phyloP scores from a whole-genome alignment of 495 filamentous ascomycete genomes.

The Jackrogersella minutella region DNA sequence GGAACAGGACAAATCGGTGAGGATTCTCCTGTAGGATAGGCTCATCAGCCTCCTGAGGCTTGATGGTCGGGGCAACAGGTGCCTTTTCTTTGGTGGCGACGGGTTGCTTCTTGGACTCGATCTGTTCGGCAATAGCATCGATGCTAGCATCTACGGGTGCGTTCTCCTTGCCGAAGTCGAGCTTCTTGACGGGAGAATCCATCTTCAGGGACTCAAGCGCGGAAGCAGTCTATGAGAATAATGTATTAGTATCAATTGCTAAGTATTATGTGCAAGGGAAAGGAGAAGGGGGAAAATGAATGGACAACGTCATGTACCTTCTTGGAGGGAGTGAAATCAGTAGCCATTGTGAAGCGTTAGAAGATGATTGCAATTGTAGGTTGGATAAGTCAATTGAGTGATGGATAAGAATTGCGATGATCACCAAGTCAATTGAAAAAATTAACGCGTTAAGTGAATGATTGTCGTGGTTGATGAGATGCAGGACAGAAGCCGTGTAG shows the following conservation, averaged over 20 bases:
- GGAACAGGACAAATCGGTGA: slow-evolving; percentile 95
- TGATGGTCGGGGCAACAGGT: slow-evolving; percentile 66
- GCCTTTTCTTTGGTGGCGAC: slow-evolving; percentile 59
- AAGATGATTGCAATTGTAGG: slow-evolving; percentile 16
- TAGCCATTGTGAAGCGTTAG: slow-evolving; percentile 62
- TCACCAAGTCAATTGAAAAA: slow-evolving; percentile 22
- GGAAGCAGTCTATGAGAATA: slow-evolving; percentile 72
- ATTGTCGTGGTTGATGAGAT: slow-evolving; percentile 31
- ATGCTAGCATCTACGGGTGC: slow-evolving; percentile 65
- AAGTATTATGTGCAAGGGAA: not conserved
- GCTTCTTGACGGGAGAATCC: slow-evolving; percentile 92
- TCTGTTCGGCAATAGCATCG: slow-evolving; percentile 62
- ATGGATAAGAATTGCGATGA: slow-evolving; percentile 15
- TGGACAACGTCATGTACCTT: slow-evolving; percentile 63
- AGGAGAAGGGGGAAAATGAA: not conserved
- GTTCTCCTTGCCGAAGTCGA: slow-evolving; percentile 92
- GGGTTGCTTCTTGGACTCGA: slow-evolving; percentile 58
- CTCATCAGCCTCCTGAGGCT: slow-evolving; percentile 79
- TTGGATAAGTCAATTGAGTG: not conserved
- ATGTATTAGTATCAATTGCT: slow-evolving; percentile 49
- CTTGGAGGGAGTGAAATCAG: slow-evolving; percentile 84
- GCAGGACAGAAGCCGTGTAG: slow-evolving; percentile 31
- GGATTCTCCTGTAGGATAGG: slow-evolving; percentile 95
- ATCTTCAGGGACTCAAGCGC: slow-evolving; percentile 90
- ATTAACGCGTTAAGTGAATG: slow-evolving; percentile 27